phyloP scores from a whole-genome alignment of 176 grass and related monocot genomes.

The Thalia dealbata region DNA sequence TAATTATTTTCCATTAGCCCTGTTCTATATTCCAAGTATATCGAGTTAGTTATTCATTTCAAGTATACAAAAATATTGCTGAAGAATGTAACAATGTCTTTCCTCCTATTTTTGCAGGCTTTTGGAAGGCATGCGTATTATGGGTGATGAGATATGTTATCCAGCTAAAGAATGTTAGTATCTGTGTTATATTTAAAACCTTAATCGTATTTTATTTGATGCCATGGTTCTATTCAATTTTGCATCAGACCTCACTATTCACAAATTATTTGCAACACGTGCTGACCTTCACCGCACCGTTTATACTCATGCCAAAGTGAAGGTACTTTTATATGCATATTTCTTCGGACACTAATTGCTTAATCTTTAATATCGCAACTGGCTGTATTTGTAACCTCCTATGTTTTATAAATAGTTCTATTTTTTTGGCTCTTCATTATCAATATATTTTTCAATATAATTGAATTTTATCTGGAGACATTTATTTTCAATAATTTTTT shows the following conservation, averaged over 20 bases:
- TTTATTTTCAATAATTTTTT: not conserved
- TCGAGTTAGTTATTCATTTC: no score
- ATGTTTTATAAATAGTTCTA: not conserved
- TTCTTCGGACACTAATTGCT: not conserved
- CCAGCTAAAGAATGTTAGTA: conserved; percentile 91
- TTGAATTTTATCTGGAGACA: no score
- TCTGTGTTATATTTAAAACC: not conserved
- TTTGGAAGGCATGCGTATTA: conserved; percentile 69
- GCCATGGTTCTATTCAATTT: not conserved
- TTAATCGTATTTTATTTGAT: not conserved
- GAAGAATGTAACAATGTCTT: not conserved
- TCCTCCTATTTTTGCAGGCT: conserved; percentile 27
- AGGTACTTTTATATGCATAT: conserved; percentile 34
- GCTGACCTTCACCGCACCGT: conserved; percentile 83
- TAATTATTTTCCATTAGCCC: no score
- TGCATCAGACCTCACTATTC: conserved; percentile 62
- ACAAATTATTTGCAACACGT: conserved; percentile 85
- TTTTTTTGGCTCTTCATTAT: not conserved
- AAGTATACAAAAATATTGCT: not conserved
- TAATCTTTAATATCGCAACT: not conserved
- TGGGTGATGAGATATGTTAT: conserved; percentile 92
- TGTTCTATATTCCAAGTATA: no score
- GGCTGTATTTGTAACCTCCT: not conserved
- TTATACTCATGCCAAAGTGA: conserved; percentile 94
- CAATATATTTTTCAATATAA: not conserved